phyloP scores from a whole-genome alignment of 371 early-diverging fungal genomes.

The Entomophthora muscae region DNA sequence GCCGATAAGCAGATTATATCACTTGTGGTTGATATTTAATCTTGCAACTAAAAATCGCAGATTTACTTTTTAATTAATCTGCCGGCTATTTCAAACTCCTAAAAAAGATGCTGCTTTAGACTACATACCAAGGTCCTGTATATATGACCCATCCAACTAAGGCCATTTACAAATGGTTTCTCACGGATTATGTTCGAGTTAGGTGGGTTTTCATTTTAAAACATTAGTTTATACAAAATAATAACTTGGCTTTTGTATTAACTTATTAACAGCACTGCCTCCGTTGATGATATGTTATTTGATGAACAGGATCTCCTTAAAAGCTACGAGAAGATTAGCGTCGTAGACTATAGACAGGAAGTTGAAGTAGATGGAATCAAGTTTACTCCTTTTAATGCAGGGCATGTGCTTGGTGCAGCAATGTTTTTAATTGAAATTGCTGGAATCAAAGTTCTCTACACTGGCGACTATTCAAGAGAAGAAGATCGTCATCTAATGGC shows the following conservation, averaged over 20 bases:
- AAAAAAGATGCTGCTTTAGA: conserved; percentile 42
- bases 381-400: conserved; percentile 96
- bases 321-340: conserved; percentile 90
- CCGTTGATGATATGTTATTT: conserved; percentile 84
- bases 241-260: background rate
- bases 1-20: too few species aligned
- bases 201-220: conserved; percentile 25
- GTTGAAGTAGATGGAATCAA: conserved; percentile 93
- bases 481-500: conserved; percentile 99
- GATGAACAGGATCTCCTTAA: conserved; percentile 85
- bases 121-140: conserved; percentile 94
- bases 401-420: conserved; percentile 99
- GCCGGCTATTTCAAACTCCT: too few species aligned
- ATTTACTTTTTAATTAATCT: too few species aligned
- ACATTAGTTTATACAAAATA: too few species aligned
- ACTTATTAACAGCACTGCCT: conserved; percentile 33
- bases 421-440: conserved; percentile 99
- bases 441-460: conserved; percentile 92
- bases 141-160: conserved; percentile 99
- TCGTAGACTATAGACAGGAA: conserved; percentile 96
- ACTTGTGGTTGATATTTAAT: too few species aligned
- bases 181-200: conserved; percentile 94
- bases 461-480: conserved; percentile 99
- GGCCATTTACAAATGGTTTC: conserved; percentile 96
- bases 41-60: too few species aligned